Evolutionary conservation across 1,284 basidiomycete genomes (phyloP).

Genomic region (Ceraceosorus guamensis): DNA sequence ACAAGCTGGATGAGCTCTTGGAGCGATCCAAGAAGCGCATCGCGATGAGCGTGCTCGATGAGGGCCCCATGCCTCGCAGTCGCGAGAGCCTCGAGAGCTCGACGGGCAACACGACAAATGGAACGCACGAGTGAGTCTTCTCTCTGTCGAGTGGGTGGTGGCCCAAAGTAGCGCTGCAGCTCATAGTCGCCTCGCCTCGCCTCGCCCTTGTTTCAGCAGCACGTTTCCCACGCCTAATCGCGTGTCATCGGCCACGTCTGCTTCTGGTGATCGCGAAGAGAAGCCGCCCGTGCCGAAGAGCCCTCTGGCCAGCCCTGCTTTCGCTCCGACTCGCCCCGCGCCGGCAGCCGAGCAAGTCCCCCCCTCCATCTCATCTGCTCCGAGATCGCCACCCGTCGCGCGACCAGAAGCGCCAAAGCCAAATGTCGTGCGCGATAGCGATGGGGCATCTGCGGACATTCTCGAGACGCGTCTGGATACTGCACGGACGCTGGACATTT

Average conservation of each 20-base stretch:
- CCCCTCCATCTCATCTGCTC: too few relatives aligned
- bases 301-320: background rate
- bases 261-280: conserved; percentile 13
- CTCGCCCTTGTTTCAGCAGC: background rate
- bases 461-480: conserved; percentile 76
- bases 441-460: conserved; percentile 50
- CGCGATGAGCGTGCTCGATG: conserved; percentile 25
- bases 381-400: background rate
- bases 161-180: background rate
- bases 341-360: background rate
- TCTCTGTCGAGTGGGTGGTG: too few relatives aligned
- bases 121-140: conserved; percentile 13
- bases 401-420: too few relatives aligned
- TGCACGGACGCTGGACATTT: conserved; percentile 78
- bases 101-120: conserved; percentile 18
- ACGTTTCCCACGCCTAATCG: conserved; percentile 12
- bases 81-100: conserved; percentile 26
- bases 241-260: conserved; percentile 31
- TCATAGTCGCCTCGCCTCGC: background rate
- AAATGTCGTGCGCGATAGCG: background rate
- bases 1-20: conserved; percentile 70
- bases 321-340: background rate
- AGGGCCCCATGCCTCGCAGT: conserved; percentile 8
- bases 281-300: conserved; percentile 6
- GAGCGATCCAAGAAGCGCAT: conserved; percentile 53